Percentiles rank a stretch among this genome's conserved stretches.
Conservation (phyloP, 352 stramenopile species). For the Phytophthora agathidicida region DNA sequence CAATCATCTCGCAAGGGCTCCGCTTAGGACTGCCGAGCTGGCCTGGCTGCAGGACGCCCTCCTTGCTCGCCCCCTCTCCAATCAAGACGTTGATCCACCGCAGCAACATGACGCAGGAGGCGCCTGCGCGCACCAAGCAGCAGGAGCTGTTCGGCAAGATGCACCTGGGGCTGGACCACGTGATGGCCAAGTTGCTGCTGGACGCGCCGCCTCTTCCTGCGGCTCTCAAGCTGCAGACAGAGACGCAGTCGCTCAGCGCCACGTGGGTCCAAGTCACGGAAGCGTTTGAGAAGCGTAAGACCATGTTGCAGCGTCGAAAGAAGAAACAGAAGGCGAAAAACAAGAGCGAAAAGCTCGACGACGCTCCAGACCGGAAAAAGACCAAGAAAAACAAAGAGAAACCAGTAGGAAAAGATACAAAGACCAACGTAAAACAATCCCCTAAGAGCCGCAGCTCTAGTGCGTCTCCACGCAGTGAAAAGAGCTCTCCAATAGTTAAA, state of each 20-base stretch:
- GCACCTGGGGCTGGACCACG: conserved; percentile 59
- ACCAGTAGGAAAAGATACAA: conserved; percentile 6
- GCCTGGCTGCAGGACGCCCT: too few relatives aligned
- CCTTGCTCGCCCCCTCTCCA: too few relatives aligned
- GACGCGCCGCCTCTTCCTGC: conserved; percentile 28
- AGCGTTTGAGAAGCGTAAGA: conserved; percentile 30
- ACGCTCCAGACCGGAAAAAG: conserved; percentile 11
- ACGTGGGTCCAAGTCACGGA: conserved; percentile 35
- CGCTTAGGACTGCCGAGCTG: too few relatives aligned
- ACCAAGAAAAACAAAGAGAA: conserved; percentile 21
- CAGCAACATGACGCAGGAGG: conserved; percentile 17
- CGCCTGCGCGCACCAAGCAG: conserved; percentile 17
- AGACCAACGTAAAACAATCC: conserved; percentile 8
- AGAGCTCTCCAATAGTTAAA: conserved; percentile 15
- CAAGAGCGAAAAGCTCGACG: conserved; percentile 13
- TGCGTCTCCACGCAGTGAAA: conserved; percentile 23
- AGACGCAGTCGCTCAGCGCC: conserved; percentile 33
- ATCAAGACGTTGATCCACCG: conserved; percentile 8
- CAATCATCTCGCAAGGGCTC: background rate
- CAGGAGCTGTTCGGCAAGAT: conserved; percentile 48
- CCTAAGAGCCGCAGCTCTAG: conserved; percentile 18
- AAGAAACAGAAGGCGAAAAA: conserved; percentile 30
- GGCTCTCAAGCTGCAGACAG: conserved; percentile 33
- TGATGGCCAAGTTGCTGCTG: conserved; percentile 37
- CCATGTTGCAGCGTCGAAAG: conserved; percentile 35